These are phyloP conservation scores for Paradendryphiella salina DNA, from an alignment of 2,329 filamentous ascomycete species.

Conservation along the genomic window DNA sequence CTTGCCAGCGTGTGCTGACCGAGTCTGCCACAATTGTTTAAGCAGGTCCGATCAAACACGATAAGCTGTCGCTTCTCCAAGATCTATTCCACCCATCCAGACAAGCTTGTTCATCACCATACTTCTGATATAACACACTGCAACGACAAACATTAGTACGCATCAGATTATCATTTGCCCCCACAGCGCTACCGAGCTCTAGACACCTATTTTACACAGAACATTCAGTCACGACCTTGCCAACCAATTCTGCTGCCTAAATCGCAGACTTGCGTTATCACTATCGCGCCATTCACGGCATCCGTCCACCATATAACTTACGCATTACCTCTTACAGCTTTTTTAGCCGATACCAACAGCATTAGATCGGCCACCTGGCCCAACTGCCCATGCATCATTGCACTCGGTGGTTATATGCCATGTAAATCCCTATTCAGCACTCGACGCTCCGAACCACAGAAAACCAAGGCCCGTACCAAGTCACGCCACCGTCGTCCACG, in stretches of 20 bases:
- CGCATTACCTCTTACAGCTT: background rate
- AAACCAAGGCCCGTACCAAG: background rate
- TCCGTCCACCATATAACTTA: background rate
- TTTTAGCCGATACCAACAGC: background rate
- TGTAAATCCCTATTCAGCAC: background rate
- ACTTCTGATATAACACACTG: background rate
- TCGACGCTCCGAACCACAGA: background rate
- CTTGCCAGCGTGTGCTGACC: background rate
- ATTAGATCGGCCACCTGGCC: background rate
- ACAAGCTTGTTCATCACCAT: background rate
- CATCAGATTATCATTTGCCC: background rate
- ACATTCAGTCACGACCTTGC: background rate
- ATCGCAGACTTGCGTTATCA: background rate
- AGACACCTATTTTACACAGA: background rate
- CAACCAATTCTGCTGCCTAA: background rate
- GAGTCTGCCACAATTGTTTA: background rate
- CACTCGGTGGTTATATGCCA: constrained; percentile 2
- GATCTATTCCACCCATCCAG: background rate
- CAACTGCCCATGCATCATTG: background rate
- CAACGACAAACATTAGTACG: background rate
- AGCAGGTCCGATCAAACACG: background rate
- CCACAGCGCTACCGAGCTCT: background rate
- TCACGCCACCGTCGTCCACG: background rate
- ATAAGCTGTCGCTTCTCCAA: background rate
- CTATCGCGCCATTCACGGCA: background rate